Evolutionary conservation across 2,329 filamentous ascomycete genomes (phyloP).

Genomic region (Capronia coronata): DNA sequence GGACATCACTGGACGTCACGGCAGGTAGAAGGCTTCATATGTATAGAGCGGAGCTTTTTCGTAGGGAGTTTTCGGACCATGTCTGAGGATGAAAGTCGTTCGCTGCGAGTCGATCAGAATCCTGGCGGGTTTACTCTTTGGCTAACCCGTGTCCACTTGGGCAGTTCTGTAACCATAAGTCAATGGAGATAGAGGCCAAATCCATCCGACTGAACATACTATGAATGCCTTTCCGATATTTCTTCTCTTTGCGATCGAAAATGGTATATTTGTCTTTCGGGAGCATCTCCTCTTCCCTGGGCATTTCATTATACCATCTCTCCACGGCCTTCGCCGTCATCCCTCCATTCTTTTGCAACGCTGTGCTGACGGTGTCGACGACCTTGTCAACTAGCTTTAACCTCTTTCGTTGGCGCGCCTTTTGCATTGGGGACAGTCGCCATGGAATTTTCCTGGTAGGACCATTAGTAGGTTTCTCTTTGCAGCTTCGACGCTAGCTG

Average conservation of each 20-base stretch:
- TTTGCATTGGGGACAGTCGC: slow-evolving; percentile 87
- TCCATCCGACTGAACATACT: slow-evolving; percentile 56
- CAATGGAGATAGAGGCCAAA: slow-evolving; percentile 1
- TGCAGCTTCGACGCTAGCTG: not conserved
- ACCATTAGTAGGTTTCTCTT: not conserved
- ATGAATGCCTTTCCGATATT: slow-evolving; percentile 93
- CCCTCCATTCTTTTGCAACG: slow-evolving; percentile 66
- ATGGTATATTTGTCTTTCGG: slow-evolving; percentile 96
- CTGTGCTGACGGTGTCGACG: slow-evolving; percentile 73
- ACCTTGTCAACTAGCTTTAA: slow-evolving; percentile 79
- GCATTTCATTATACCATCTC: slow-evolving; percentile 93
- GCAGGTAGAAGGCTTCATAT: too few species aligned
- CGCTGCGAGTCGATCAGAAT: slow-evolving; percentile 51
- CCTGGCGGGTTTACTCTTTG: slow-evolving; percentile 91
- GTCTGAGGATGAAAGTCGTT: not conserved
- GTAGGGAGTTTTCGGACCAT: too few species aligned
- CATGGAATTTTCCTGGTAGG: slow-evolving; percentile 80
- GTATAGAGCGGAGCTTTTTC: too few species aligned
- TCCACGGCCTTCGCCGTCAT: slow-evolving; percentile 69
- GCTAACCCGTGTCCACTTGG: slow-evolving; percentile 92
- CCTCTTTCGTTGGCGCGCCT: slow-evolving; percentile 75
- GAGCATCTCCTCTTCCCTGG: slow-evolving; percentile 89
- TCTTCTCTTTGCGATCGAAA: slow-evolving; percentile 93
- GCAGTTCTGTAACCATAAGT: slow-evolving; percentile 53
- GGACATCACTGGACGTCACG: too few species aligned